Evolutionary conservation across 768 basidiomycete species (phyloP).

Genomic region (Paxillus involutus): DNA sequence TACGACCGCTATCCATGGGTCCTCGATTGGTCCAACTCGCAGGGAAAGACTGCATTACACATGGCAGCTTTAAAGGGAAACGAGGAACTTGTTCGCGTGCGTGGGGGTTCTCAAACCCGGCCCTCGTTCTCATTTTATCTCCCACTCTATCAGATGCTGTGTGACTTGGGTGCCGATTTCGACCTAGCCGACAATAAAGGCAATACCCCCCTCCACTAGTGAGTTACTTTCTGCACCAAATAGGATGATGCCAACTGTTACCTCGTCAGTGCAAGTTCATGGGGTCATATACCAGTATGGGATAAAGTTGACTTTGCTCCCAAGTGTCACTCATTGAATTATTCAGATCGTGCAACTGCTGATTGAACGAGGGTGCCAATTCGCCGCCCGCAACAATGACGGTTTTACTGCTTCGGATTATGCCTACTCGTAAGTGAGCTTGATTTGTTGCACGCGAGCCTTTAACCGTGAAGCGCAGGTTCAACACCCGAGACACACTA

Average conservation of each 20-base stretch:
- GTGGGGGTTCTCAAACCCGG: conserved; percentile 27
- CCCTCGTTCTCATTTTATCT: conserved; percentile 15
- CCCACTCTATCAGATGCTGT: conserved; percentile 65
- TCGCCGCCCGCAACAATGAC: conserved; percentile 80
- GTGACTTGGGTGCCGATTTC: conserved; percentile 87
- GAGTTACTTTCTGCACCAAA: conserved; percentile 31
- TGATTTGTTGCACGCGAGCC: not conserved
- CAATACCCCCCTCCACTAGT: conserved; percentile 94
- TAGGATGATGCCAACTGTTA: conserved; percentile 6
- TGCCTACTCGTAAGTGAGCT: conserved; percentile 52
- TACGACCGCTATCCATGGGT: conserved; percentile 84
- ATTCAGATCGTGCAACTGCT: conserved; percentile 76
- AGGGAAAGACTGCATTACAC: conserved; percentile 90
- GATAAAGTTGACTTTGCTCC: not conserved
- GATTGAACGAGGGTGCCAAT: conserved; percentile 87
- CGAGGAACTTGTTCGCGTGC: conserved; percentile 82
- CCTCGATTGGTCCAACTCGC: conserved; percentile 89
- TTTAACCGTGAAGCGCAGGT: conserved; percentile 39
- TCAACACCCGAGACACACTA: conserved; percentile 71
- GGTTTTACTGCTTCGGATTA: conserved; percentile 93
- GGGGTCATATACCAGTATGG: conserved; percentile 80
- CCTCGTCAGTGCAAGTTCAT: conserved; percentile 71
- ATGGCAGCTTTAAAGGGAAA: conserved; percentile 87
- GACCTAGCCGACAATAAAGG: conserved; percentile 90
- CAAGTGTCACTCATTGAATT: conserved; percentile 9